phyloP scores from a whole-genome alignment of 2,329 filamentous ascomycete species.

The Cylindrodendrum hubeiense region DNA sequence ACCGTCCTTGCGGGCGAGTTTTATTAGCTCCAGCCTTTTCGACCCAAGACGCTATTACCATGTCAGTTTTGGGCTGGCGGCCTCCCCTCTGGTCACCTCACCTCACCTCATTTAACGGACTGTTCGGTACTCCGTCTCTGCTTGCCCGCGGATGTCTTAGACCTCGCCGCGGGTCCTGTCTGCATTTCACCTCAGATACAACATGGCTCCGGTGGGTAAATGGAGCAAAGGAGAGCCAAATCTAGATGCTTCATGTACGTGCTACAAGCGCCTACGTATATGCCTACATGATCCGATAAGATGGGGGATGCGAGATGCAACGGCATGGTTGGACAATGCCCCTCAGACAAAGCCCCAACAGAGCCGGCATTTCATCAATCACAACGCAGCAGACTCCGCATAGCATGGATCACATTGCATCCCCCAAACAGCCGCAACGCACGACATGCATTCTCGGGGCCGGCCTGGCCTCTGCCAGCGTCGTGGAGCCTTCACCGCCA shows the following conservation, averaged over 20 bases:
- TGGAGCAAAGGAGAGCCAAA: constrained; percentile 3
- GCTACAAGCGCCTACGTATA: constrained; percentile 24
- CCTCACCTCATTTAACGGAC: background rate
- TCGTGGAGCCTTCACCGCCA: constrained; percentile 37
- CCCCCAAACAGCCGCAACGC: constrained; percentile 25
- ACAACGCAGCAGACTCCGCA: background rate
- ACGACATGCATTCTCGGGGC: constrained; percentile 27
- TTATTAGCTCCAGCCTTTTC: background rate
- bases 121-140: background rate
- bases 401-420: constrained; percentile 25
- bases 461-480: background rate
- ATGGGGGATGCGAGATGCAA: constrained; percentile 20
- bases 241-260: constrained; percentile 17
- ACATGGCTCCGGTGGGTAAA: background rate
- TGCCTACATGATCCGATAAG: constrained; percentile 35
- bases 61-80: background rate
- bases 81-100: constrained; percentile 3
- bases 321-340: constrained; percentile 27
- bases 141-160: constrained; percentile 1
- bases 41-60: background rate
- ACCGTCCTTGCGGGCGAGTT: constrained; percentile 1
- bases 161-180: constrained; percentile 6
- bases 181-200: constrained; percentile 3
- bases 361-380: background rate
- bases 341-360: background rate